Conservation (phyloP, 352 stramenopile genomes). For the Globisporangium cylindrosporum region DNA sequence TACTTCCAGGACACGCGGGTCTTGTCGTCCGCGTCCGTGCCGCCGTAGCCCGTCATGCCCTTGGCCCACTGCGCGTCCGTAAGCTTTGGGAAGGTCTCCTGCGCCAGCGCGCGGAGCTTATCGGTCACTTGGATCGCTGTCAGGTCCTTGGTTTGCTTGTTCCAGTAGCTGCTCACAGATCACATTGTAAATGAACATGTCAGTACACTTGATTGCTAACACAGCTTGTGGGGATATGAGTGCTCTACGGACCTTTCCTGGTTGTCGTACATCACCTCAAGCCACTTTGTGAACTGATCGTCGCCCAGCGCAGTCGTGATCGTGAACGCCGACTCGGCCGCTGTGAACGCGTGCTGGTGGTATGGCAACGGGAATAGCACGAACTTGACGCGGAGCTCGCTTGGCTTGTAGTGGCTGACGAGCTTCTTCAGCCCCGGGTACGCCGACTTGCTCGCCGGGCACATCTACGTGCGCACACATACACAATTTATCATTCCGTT, state of each 20-base stretch:
- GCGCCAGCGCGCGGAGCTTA: slow-evolving; percentile 56
- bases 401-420: slow-evolving; percentile 40
- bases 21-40: slow-evolving; percentile 58
- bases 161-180: slow-evolving; percentile 51
- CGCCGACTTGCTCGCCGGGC: slow-evolving; percentile 66
- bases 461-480: slow-evolving; percentile 36
- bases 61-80: slow-evolving; percentile 63
- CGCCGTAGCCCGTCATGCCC: slow-evolving; percentile 73
- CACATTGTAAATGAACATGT: background rate
- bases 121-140: slow-evolving; percentile 60
- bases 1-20: slow-evolving; percentile 79
- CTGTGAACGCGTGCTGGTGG: slow-evolving; percentile 71
- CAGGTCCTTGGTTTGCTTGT: slow-evolving; percentile 78
- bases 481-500: background rate
- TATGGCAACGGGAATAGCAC: slow-evolving; percentile 79
- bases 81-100: slow-evolving; percentile 65
- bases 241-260: slow-evolving; percentile 54
- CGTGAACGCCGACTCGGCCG: slow-evolving; percentile 59
- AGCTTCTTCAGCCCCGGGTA: slow-evolving; percentile 66
- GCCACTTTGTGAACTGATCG: slow-evolving; percentile 53
- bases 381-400: slow-evolving; percentile 66
- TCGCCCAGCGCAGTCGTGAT: slow-evolving; percentile 61
- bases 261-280: slow-evolving; percentile 76
- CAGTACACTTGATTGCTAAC: background rate
- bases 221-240: background rate